phyloP scores from a whole-genome alignment of 73 alveolate species.

The Uronychia setigera region DNA sequence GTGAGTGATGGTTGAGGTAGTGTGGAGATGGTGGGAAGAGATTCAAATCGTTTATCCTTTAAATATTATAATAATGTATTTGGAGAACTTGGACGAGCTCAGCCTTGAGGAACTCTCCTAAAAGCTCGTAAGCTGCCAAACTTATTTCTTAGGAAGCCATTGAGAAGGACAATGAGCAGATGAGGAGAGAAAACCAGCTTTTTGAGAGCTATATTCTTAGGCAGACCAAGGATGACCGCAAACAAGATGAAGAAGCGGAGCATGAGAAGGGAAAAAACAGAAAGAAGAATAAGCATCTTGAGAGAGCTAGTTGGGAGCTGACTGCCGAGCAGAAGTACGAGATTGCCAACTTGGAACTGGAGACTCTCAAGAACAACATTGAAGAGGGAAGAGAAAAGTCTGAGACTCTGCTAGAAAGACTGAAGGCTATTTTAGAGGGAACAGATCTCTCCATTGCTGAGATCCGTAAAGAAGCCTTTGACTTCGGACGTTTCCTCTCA shows the following conservation, averaged over 20 bases:
- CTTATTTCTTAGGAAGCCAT: constrained; percentile 21
- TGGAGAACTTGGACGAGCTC: constrained; percentile 71
- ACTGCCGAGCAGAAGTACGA: constrained; percentile 89
- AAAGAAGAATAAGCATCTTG: constrained; percentile 56
- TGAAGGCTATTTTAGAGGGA: constrained; percentile 88
- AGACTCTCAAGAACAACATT: constrained; percentile 77
- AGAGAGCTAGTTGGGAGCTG: constrained; percentile 63
- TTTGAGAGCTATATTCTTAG: constrained; percentile 80
- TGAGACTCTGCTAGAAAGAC: constrained; percentile 84
- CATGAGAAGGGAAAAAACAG: constrained; percentile 55
- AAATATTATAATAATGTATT: background rate
- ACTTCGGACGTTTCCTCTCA: constrained; percentile 79
- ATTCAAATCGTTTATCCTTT: too few species aligned
- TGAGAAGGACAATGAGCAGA: constrained; percentile 82
- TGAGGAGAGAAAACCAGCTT: constrained; percentile 81
- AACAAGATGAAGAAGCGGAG: constrained; percentile 66
- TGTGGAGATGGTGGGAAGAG: too few species aligned
- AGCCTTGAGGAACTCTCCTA: constrained; percentile 80
- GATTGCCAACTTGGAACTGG: constrained; percentile 83
- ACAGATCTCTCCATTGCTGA: constrained; percentile 89
- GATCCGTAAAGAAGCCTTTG: constrained; percentile 90
- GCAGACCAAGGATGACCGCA: constrained; percentile 59
- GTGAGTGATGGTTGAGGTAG: too few species aligned
- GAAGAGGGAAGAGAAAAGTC: constrained; percentile 89
- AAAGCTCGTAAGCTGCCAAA: constrained; percentile 32